Conservation (phyloP, 139 green algal genomes). For the Edaphochlamys debaryana region DNA sequence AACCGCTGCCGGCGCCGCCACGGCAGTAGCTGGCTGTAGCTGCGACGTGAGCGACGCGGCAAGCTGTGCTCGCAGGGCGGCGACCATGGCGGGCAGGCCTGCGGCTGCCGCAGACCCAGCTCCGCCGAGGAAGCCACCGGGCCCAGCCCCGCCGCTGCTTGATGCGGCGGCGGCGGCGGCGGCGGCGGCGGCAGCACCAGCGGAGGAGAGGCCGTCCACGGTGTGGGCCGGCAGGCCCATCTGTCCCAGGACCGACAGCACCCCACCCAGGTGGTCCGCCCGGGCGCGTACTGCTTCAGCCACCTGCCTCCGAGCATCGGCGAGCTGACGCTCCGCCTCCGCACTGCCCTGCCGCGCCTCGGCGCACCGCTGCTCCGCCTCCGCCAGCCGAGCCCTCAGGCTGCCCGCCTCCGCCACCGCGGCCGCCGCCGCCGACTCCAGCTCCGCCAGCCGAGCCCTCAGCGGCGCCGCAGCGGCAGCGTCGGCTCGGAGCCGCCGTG, state of each 20-base stretch:
- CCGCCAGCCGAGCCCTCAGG: not conserved
- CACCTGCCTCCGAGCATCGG: not conserved
- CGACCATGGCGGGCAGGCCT: not conserved
- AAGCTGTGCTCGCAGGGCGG: not conserved
- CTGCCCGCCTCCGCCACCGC: not conserved
- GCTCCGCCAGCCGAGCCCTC: not conserved
- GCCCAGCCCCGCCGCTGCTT: too few species aligned
- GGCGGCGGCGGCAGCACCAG: too few species aligned
- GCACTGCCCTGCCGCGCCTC: not conserved
- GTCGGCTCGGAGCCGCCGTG: too few species aligned
- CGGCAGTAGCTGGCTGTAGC: not conserved
- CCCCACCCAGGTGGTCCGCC: not conserved
- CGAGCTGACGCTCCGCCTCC: not conserved
- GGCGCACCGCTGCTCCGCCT: not conserved
- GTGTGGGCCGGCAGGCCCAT: too few species aligned
- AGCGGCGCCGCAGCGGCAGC: not conserved
- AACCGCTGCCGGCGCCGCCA: not conserved
- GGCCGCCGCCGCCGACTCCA: not conserved
- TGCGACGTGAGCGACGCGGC: not conserved
- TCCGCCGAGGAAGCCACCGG: not conserved
- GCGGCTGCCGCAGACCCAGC: slow-evolving; percentile 1
- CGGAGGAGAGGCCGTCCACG: not conserved
- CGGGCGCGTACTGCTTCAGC: not conserved
- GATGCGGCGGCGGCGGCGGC: not conserved
- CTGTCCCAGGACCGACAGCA: too few species aligned